A percentile compares a stretch with the other conserved stretches of the same genome.
Evolutionary conservation across 495 filamentous ascomycete species (phyloP).

Genomic region (Penicilliopsis zonata): DNA sequence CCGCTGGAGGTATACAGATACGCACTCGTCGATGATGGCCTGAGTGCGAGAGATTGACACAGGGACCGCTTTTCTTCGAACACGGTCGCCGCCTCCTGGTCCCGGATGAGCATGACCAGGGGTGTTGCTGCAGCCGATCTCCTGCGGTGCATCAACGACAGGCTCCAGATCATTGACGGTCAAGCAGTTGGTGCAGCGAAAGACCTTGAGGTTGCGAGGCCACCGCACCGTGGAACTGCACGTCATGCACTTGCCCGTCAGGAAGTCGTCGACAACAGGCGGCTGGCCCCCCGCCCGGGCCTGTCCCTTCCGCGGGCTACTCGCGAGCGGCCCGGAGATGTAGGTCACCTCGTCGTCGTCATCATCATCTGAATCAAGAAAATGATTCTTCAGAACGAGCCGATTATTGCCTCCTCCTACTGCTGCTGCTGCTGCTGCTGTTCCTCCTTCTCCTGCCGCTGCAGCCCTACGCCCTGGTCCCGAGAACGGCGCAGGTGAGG

Average conservation of each 20-base stretch:
- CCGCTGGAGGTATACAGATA: conserved; percentile 37
- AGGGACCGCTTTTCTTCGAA: conserved; percentile 18
- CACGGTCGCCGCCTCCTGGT: conserved; percentile 3
- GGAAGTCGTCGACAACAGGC: conserved; percentile 32
- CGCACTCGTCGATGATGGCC: conserved; percentile 39
- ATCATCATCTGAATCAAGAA: conserved; percentile 27
- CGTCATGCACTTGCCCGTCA: conserved; percentile 69
- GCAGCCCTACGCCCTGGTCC: too few species aligned
- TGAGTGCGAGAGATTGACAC: conserved; percentile 37
- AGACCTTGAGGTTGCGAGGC: conserved; percentile 64
- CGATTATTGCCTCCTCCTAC: conserved; percentile 40
- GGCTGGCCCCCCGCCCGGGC: conserved; percentile 9
- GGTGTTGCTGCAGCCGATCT: too few species aligned
- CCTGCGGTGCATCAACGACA: conserved; percentile 12
- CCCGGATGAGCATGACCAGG: conserved; percentile 7
- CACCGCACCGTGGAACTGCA: conserved; percentile 74
- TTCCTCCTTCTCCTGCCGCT: too few species aligned
- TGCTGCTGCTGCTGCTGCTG: too few species aligned
- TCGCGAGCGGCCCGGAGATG: conserved; percentile 12
- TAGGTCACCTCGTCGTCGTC: conserved; percentile 26
- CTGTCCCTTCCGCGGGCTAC: conserved; percentile 22
- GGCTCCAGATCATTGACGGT: conserved; percentile 76
- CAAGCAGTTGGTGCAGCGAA: conserved; percentile 75
- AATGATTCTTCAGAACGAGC: conserved; percentile 14
- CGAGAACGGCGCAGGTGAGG: conserved; percentile 54